Evolutionary conservation across 108 stramenopile genomes (phyloP).

Genomic region (Aurantiochytrium sp.): DNA sequence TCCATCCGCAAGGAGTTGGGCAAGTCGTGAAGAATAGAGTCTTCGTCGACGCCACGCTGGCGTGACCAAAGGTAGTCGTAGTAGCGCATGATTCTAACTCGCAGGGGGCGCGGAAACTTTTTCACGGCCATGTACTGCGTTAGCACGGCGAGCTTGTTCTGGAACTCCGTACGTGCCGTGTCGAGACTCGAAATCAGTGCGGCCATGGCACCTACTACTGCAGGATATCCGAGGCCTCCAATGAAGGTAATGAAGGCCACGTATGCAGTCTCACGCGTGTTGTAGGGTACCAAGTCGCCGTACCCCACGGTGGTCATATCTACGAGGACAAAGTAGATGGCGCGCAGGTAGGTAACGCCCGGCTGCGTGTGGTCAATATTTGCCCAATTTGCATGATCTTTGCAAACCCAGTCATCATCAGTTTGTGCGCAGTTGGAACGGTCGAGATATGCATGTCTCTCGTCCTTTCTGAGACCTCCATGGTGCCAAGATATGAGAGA

Average conservation of each 20-base stretch:
- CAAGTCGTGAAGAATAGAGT: slow-evolving; percentile 36
- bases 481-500: neutral
- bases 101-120: slow-evolving; percentile 11
- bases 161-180: slow-evolving; percentile 14
- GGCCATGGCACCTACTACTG: slow-evolving; percentile 51
- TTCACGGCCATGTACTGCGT: slow-evolving; percentile 25
- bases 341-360: slow-evolving; percentile 30
- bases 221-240: slow-evolving; percentile 47
- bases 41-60: slow-evolving; percentile 46
- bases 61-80: slow-evolving; percentile 52
- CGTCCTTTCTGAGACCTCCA: neutral
- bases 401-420: neutral
- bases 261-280: slow-evolving; percentile 40
- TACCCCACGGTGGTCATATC: slow-evolving; percentile 47
- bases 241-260: slow-evolving; percentile 38
- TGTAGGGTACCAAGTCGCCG: slow-evolving; percentile 48
- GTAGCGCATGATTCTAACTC: slow-evolving; percentile 32
- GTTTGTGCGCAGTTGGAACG: neutral
- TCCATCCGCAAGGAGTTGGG: slow-evolving; percentile 35
- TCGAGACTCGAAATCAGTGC: slow-evolving; percentile 48
- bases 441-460: no score
- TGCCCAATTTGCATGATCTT: neutral
- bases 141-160: neutral
- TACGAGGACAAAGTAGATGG: slow-evolving; percentile 49
- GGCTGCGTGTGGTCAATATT: neutral